Percentiles rank a stretch among this genome's conserved stretches.
Conservation (phyloP, 129 eudicot genomes). For the Solidago caesia region DNA sequence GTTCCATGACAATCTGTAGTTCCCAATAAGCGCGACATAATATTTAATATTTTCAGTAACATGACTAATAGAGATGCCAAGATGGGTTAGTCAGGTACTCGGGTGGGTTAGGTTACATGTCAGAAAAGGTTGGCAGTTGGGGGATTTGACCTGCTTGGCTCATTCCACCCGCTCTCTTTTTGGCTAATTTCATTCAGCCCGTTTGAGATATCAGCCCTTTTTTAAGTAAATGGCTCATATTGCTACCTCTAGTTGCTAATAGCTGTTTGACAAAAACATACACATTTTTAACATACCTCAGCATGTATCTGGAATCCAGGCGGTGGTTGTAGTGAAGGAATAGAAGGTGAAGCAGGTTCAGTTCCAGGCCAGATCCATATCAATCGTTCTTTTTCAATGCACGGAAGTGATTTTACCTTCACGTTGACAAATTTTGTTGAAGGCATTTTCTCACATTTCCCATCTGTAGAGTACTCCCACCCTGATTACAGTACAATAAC, state of each 20-base stretch:
- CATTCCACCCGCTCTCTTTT: too few species aligned
- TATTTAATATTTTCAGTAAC: background rate
- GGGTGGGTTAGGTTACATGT: too few species aligned
- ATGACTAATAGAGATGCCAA: too few species aligned
- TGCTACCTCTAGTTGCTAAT: too few species aligned
- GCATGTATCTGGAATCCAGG: slow-evolving; percentile 89
- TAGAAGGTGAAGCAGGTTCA: slow-evolving; percentile 70
- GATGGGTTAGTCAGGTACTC: too few species aligned
- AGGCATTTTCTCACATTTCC: slow-evolving; percentile 97
- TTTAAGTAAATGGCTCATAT: too few species aligned
- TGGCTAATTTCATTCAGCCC: too few species aligned
- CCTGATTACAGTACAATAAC: slow-evolving; percentile 36
- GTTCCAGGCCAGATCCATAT: slow-evolving; percentile 99
- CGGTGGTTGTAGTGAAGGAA: slow-evolving; percentile 89
- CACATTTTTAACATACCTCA: slow-evolving; percentile 49
- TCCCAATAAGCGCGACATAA: slow-evolving; percentile 7
- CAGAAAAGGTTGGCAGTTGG: too few species aligned
- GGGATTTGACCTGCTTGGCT: too few species aligned
- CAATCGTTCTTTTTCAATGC: slow-evolving; percentile 91
- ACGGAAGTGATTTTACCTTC: slow-evolving; percentile 73
- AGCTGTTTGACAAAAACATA: background rate
- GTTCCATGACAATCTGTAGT: slow-evolving; percentile 89
- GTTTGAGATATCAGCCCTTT: too few species aligned
- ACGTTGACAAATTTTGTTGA: slow-evolving; percentile 77
- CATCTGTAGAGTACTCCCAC: slow-evolving; percentile 92